Conservation (phyloP, 768 basidiomycete species). For the Xerocomellus intermedius region DNA sequence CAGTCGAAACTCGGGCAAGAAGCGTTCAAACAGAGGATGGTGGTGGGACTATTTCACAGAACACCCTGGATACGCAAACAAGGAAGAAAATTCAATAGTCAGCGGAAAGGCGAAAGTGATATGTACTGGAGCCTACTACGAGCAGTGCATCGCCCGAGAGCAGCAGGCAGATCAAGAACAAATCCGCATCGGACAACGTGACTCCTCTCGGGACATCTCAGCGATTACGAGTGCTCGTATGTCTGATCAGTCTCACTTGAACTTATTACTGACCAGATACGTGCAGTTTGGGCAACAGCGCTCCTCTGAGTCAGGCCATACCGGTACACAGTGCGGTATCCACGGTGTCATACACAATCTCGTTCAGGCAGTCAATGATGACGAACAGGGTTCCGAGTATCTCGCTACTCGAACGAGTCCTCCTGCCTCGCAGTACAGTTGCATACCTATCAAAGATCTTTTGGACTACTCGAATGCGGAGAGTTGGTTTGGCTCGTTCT, state of each 20-base stretch:
- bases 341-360: neutral
- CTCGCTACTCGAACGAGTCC: neutral
- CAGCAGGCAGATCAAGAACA: conserved; percentile 1
- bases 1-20: neutral
- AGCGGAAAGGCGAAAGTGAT: conserved; percentile 7
- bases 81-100: neutral
- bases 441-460: neutral
- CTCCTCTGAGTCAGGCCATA: neutral
- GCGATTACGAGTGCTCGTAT: neutral
- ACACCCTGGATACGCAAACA: conserved; percentile 3
- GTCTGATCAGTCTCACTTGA: neutral
- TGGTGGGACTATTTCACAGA: neutral
- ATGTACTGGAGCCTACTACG: neutral
- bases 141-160: neutral
- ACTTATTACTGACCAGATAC: neutral
- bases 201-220: neutral
- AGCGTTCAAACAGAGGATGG: neutral
- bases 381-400: neutral
- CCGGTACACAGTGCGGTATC: no score
- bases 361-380: neutral
- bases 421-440: neutral
- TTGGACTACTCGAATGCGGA: no score
- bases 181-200: neutral
- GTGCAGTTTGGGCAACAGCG: conserved; percentile 9
- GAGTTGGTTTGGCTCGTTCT: neutral